Evolutionary conservation across 257 asterid species (phyloP), one percentile per base, ranked within the genome.

Genomic region (Solanum sitiens): DNA sequence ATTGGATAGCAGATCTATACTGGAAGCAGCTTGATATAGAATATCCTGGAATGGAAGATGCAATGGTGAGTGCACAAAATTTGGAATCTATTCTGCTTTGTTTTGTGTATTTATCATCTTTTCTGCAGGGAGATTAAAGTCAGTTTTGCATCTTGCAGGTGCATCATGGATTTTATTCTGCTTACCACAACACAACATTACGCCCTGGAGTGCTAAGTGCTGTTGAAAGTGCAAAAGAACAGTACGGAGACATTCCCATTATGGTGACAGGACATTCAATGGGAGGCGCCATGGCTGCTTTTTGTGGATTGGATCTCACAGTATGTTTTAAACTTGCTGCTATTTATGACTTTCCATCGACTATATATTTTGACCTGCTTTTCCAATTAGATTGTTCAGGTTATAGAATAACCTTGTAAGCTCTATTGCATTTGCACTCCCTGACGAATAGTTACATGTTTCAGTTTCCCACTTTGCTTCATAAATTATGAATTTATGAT

Each of bases 261-360:
- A 91, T 97, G 91, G 94, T 93, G 67, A 96, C 99, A 63, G 99
- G 99, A 68, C 99, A 97, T 90, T 97, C 99, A 32, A 97, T 97
- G 99, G 99, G 99, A 90, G 99, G 99, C 83, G 99, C 99, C 61
- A 97, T 97, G 87, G 99, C 98, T 79, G 95, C 98, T 83, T 89
- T 97, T 76, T 97, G 99, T 86, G 99, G 93, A 37, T 95, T 97
- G 87, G 99, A 97, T 93, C 97, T 97, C 84, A 91, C 73, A 77
- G 99, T 97, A 94, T 82, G 85, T 82, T 45, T 40, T 18, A 50
- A 18, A 72, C 39, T 77, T 86, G 45, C 84, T 32, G 88, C 15
- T 63, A 18, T 37, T 35, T 73, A 30, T 84, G 89, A 79, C 67
- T 86, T 25, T 56, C 77, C 89, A 87, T 83, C 33, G 27, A 84